phyloP scores from a whole-genome alignment of 306 rosid species.

The Prunus mira region DNA sequence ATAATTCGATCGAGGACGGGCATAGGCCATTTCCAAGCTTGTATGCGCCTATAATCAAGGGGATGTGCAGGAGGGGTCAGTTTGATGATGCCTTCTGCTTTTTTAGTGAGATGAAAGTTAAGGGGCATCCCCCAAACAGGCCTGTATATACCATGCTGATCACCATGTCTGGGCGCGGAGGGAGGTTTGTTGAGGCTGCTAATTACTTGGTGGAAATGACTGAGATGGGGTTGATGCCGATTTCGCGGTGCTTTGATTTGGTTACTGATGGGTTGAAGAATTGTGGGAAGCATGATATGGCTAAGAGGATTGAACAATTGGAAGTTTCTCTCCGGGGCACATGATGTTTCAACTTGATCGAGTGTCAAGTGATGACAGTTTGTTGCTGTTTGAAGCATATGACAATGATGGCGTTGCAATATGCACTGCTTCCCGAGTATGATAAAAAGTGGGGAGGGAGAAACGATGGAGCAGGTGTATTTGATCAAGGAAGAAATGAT shows the following conservation, averaged over 20 bases:
- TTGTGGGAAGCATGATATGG: conserved; percentile 86
- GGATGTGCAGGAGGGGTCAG: conserved; percentile 69
- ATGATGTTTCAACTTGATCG: conserved; percentile 7
- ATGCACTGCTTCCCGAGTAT: no score
- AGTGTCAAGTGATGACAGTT: not conserved
- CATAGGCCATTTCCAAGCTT: conserved; percentile 69
- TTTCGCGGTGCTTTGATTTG: conserved; percentile 75
- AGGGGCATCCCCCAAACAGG: conserved; percentile 89
- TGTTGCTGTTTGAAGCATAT: no score
- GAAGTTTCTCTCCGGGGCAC: conserved; percentile 60
- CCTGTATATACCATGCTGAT: conserved; percentile 89
- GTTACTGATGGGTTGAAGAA: conserved; percentile 90
- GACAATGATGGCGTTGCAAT: no score
- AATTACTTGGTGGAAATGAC: conserved; percentile 83
- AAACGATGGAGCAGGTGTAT: no score
- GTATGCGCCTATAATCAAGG: conserved; percentile 78
- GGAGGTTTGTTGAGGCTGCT: conserved; percentile 77
- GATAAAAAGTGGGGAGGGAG: no score
- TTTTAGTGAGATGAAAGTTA: conserved; percentile 79
- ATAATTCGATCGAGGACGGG: conserved; percentile 66
- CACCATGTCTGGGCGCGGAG: conserved; percentile 85
- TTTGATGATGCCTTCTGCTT: conserved; percentile 92
- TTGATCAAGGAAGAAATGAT: not conserved
- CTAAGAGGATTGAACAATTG: conserved; percentile 64
- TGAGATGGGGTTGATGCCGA: conserved; percentile 71